phyloP scores from a whole-genome alignment of 331 rosid genomes.

The Dryas integrifolia region DNA sequence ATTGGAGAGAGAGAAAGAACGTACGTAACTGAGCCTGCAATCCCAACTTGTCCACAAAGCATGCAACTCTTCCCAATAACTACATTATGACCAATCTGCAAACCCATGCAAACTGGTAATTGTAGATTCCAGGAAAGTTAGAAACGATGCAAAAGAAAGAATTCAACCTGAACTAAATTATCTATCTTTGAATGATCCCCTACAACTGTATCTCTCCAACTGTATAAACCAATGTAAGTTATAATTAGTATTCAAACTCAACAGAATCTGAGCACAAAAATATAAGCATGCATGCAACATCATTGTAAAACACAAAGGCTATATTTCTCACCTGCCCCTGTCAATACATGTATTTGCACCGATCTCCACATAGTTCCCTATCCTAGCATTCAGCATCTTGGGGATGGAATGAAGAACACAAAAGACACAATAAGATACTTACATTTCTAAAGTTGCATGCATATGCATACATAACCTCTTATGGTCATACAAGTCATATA shows the following conservation, averaged over 20 bases:
- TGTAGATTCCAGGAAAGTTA: slow-evolving; percentile 8
- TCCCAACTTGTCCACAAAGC: slow-evolving; percentile 95
- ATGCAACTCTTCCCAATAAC: slow-evolving; percentile 70
- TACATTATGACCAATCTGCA: slow-evolving; percentile 89
- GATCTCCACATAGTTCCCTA: slow-evolving; percentile 74
- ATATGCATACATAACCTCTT: neutral
- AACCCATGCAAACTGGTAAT: slow-evolving; percentile 32
- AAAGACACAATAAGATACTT: slow-evolving; percentile 22
- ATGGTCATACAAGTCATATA: neutral
- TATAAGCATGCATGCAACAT: slow-evolving; percentile 1
- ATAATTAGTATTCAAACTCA: neutral
- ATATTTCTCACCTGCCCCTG: slow-evolving; percentile 75
- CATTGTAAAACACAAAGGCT: neutral
- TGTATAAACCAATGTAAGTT: slow-evolving; percentile 36
- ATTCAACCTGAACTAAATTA: slow-evolving; percentile 87
- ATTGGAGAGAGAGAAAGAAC: slow-evolving; percentile 22
- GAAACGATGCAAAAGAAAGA: slow-evolving; percentile 12
- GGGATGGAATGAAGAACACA: slow-evolving; percentile 22
- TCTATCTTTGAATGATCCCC: slow-evolving; percentile 82
- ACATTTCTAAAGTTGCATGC: neutral
- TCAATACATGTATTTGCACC: slow-evolving; percentile 92
- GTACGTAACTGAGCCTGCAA: slow-evolving; percentile 88
- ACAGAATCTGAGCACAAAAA: slow-evolving; percentile 24
- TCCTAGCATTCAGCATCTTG: slow-evolving; percentile 67
- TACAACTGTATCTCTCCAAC: slow-evolving; percentile 92